phyloP scores from a whole-genome alignment of 2,329 filamentous ascomycete species.

The Thielaviopsis ethacetica region DNA sequence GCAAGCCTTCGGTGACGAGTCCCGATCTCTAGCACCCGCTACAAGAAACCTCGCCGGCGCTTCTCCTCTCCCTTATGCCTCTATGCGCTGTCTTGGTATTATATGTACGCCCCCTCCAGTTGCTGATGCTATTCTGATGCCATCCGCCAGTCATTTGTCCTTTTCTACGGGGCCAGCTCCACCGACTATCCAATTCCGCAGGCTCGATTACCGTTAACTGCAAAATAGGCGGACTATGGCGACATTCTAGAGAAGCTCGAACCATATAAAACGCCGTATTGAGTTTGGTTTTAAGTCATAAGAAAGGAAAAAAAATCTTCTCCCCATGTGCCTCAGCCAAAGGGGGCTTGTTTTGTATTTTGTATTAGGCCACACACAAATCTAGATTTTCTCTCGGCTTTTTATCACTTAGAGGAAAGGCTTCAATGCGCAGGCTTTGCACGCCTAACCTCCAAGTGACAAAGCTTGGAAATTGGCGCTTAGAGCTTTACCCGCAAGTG shows the following conservation, averaged over 20 bases:
- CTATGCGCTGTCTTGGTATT: neutral
- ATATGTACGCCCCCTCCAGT: neutral
- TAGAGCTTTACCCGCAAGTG: neutral
- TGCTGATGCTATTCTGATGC: neutral
- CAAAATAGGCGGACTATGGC: neutral
- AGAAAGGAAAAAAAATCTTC: neutral
- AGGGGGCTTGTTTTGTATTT: neutral
- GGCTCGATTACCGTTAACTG: neutral
- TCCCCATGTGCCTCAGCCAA: neutral
- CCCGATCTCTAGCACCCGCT: too few relatives aligned
- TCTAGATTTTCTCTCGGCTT: neutral
- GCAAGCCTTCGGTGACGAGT: too few relatives aligned
- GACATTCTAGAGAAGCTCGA: neutral
- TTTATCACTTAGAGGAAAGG: neutral
- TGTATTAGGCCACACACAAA: neutral
- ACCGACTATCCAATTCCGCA: neutral
- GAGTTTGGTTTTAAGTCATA: neutral
- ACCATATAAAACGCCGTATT: neutral
- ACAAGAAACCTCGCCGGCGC: too few relatives aligned
- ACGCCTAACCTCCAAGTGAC: neutral
- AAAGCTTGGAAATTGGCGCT: neutral
- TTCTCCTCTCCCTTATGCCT: too few relatives aligned
- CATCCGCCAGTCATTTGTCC: neutral
- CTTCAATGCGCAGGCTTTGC: neutral
- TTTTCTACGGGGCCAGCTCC: neutral